Base-by-base conservation (phyloP, 176 grass and related monocot genomes). In the Musa acuminata region DNA sequence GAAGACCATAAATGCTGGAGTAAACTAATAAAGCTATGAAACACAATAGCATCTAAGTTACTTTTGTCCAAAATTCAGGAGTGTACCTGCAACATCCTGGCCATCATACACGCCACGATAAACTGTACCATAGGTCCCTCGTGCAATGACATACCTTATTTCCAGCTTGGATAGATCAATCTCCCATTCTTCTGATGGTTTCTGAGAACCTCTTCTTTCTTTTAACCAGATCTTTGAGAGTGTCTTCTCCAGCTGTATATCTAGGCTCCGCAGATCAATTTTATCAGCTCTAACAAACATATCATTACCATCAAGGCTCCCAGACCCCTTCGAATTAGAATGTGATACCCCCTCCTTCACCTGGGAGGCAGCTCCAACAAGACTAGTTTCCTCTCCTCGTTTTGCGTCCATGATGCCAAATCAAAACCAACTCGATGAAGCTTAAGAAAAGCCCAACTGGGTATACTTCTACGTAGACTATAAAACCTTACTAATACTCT, bases 71-170 rank as follows among this genome's bases (percentile, higher is more conserved):
- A 49, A 49, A 11, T 11, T 1, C 20, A 8, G 17, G 53, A 58
- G 25, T 69, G 58, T 76, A 97, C 94, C 87, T 66, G 94, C 94
- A 49, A 98, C 90, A 53, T 93, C 94, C 53, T 71, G 76, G 62
- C 80, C 84, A 68, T 91, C 84, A 49, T 98, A 98, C 52, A 74
- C 84, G 78, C 90, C 94, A 12, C 94, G 94, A 67, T 88, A 93
- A 72, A 98, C 90, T 9, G 87, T 87, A 51, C 94, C 94, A 62
- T 93, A 98, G 10, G 90, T 93, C 71, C 94, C 94, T 20, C 75
- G 83, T 23, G 94, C 94, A 55, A 98, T 67, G 69, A 84, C 84
- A 48, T 77, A 83, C 23, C 85, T 73, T 75, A 98, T 93, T 48
- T 93, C 85, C 70, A 98, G 82, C 77, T 93, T 98, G 50, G 77